Evolutionary conservation across 2,329 filamentous ascomycete genomes (phyloP), one percentile per base, ranked within the genome.

Genomic region (Cadophora luteo-olivacea): DNA sequence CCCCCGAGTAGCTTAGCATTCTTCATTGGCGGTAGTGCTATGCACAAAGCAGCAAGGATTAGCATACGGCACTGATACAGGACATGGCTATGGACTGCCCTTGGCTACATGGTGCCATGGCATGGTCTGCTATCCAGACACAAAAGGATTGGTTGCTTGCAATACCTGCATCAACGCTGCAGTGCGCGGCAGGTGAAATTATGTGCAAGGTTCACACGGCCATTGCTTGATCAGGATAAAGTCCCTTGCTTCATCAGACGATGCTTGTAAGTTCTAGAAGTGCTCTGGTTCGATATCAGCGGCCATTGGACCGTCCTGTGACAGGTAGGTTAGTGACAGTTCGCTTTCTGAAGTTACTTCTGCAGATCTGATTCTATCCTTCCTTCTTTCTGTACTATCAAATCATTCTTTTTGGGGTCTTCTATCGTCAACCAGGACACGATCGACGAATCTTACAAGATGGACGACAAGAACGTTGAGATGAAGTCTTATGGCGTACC

Each of bases 381-480:
- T 60, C 57, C 32, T 41, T 60, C 33, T 22, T 41, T 60, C 36
- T 60, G 57, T 36, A 45, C 57, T 22, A 45, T 60, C 22, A n/a
- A 3, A 24, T 60, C 33, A 24, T 25, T 38, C 12, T 60, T 60
- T 24, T 60, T 1, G 33, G 11, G 1, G 25, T 60, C n/a, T 60
- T 8, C 2, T 24, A 25, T 25, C 9, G 14, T 25, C 33, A 60
- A 6, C 22, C 45, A 22, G 36, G 25, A 41, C 57, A 60, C 22
- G 22, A 45, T 29, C 57, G 36, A 38, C 57, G 22, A 41, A 60
- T 4, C n/a, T 25, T 14, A 54, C 77, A 68, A 6, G 36, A 72
- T 72, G 69, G 67, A 72, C 48, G 68, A 65, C 60, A 69, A 71
- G 16, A 65, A 55, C 45, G 51, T 72, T 24, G 68, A 71, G 38